Percentiles rank a stretch among this genome's conserved stretches.
Evolutionary conservation across 2,329 filamentous ascomycete genomes (phyloP).

Genomic region (Fusarium sp.): DNA sequence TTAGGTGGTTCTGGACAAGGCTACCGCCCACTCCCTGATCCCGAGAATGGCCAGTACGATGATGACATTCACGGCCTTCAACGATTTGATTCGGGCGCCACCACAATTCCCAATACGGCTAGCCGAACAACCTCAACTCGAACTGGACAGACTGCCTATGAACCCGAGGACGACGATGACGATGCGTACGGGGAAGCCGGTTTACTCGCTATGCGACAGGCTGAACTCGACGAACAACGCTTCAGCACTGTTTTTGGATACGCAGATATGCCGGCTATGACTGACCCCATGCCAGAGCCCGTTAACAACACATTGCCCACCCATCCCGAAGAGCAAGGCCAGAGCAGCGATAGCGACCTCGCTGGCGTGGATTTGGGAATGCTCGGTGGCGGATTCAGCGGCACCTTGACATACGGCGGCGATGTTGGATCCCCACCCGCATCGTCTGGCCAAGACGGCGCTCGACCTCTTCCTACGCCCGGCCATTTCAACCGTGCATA

Average conservation of each 20-base stretch:
- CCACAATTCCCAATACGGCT: constrained; percentile 50
- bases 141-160: constrained; percentile 30
- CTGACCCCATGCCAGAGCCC: constrained; percentile 36
- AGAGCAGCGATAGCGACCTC: constrained; percentile 76
- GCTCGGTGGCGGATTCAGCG: constrained; percentile 75
- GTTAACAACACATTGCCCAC: constrained; percentile 53
- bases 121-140: constrained; percentile 37
- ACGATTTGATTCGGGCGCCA: constrained; percentile 61
- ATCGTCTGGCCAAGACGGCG: constrained; percentile 54
- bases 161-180: constrained; percentile 71
- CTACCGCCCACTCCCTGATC: constrained; percentile 52
- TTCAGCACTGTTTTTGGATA: constrained; percentile 49
- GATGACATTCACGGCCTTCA: constrained; percentile 55
- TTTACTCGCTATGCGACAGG: constrained; percentile 82
- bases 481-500: constrained; percentile 46
- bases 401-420: constrained; percentile 60
- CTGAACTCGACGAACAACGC: constrained; percentile 77
- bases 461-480: constrained; percentile 60
- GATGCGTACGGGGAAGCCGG: constrained; percentile 90
- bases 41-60: constrained; percentile 58
- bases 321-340: constrained; percentile 58
- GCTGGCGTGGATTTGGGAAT: constrained; percentile 74
- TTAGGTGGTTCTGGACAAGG: constrained; percentile 50
- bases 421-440: constrained; percentile 55
- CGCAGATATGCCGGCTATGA: constrained; percentile 45